A percentile compares a stretch with the other conserved stretches of the same genome.
Evolutionary conservation across 345 rosid genomes (phyloP).

Genomic region (Turnera subulata): DNA sequence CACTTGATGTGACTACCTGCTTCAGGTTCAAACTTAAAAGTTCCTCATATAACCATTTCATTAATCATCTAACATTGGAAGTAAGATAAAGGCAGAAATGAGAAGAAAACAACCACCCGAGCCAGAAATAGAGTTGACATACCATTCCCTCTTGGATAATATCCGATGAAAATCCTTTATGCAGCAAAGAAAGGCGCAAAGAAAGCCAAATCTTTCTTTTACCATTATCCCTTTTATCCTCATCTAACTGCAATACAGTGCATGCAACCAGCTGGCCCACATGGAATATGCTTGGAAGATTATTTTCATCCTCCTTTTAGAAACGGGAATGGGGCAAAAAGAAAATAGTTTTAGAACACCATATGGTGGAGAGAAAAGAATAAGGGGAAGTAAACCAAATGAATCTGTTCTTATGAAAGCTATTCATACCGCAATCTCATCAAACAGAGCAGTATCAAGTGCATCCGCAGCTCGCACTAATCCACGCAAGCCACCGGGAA

Average conservation of each 20-base stretch:
- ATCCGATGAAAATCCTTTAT: conserved; percentile 68
- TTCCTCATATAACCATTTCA: not conserved
- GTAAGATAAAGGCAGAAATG: not conserved
- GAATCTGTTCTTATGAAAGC: not conserved
- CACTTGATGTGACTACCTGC: not conserved
- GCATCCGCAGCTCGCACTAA: conserved; percentile 79
- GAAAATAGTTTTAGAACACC: not conserved
- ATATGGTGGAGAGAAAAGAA: not conserved
- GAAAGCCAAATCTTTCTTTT: conserved; percentile 88
- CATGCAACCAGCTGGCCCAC: conserved; percentile 90
- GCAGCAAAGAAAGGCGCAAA: conserved; percentile 72
- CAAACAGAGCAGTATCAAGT: conserved; percentile 53
- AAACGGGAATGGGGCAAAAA: not conserved
- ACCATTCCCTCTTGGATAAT: conserved; percentile 91
- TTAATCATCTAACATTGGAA: not conserved
- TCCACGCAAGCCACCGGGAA: conserved; percentile 93
- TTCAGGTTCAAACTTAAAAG: not conserved
- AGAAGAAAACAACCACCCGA: no score
- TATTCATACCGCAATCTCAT: conserved; percentile 50
- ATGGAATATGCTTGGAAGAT: conserved; percentile 47
- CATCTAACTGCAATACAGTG: conserved; percentile 72
- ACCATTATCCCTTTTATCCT: conserved; percentile 70
- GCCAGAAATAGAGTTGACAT: conserved; percentile 20
- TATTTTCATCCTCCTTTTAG: conserved; percentile 51
- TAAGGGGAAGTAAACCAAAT: conserved; percentile 5